Evolutionary conservation across 225 moss, liverwort and hornwort species (phyloP), one percentile per base, ranked within the genome.

Genomic region (Pleurozium schreberi): DNA sequence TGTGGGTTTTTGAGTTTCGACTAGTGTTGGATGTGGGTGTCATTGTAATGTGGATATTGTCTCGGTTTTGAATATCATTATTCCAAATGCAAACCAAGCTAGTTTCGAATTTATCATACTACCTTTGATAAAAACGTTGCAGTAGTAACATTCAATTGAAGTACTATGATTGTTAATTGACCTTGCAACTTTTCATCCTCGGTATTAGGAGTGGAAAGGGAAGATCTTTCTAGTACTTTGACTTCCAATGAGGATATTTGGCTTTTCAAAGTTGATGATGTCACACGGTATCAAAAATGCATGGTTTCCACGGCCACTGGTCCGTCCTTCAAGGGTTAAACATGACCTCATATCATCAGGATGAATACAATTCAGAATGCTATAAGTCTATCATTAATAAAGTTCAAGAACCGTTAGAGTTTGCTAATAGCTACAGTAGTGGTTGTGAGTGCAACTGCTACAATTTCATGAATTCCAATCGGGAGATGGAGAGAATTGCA

Each of bases 21-120:
- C 19, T 0, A 19, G 5, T 66, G 19, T 66, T 66, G 36, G 36
- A 19, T 2, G 3, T 36, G 3, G 21, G 40, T 40, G 23, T 69
- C 40, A 69, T 22, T 68, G 7, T 40, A n/a, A 40, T 69, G 4
- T 7, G 1, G 23, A 2, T 40, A 42, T 69, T 25, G 42, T 69
- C 14, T 14, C 1, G 2, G 1, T 69, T 69, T 0, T 13, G 3
- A 42, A 14, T 13, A 40, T 2, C 25, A 0, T 23, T 69, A 69
- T 69, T 69, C 5, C 40, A 25, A 40, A 2, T 1, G 0, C 3
- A 40, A 5, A 14, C 2, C 4, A 40, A 2, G 9, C 1, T 71
- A 7, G 15, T 23, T 71, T 71, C 15, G 27, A 71, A 71, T 9
- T 27, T 43, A 14, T 16, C 16, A 70, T 70, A 9, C 25, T 42